Evolutionary conservation across 164 flowering plant species (phyloP).

Genomic region (Amborella trichopoda): DNA sequence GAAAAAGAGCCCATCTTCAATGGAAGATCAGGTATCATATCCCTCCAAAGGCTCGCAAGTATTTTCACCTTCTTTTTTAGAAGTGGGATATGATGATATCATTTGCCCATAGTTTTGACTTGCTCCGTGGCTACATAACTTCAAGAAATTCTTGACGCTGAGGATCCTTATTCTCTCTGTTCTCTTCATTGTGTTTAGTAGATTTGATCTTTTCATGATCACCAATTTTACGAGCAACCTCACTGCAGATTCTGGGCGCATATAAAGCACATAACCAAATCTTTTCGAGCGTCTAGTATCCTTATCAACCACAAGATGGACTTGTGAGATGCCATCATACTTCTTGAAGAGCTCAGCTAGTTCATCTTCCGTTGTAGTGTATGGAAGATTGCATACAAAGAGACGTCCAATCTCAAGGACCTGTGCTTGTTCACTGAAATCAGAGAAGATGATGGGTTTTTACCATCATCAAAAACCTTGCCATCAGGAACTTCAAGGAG

Average conservation of each 20-base stretch:
- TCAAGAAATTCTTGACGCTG: no score
- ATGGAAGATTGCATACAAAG: constrained; percentile 88
- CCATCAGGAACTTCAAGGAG: constrained; percentile 13
- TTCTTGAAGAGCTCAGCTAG: constrained; percentile 54
- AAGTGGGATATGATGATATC: no score
- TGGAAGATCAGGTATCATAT: no score
- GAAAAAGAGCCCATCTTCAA: no score
- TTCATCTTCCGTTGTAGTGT: constrained; percentile 87
- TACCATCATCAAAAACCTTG: constrained; percentile 13
- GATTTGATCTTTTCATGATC: no score
- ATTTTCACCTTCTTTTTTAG: no score
- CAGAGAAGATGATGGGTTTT: constrained; percentile 9
- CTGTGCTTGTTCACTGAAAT: constrained; percentile 23
- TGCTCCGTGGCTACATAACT: no score
- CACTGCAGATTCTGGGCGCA: constrained; percentile 59
- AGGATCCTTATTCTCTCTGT: no score
- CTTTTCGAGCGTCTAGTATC: constrained; percentile 83
- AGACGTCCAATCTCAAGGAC: constrained; percentile 58
- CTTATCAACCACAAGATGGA: constrained; percentile 79
- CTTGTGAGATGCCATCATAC: constrained; percentile 60
- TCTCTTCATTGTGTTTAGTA: no score
- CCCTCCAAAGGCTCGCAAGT: no score
- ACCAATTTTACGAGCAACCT: no score
- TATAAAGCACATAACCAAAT: constrained; percentile 60
- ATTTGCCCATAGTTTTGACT: no score